Conservation (phyloP, 140 eudicot genomes). For the Oenanthe javanica region DNA sequence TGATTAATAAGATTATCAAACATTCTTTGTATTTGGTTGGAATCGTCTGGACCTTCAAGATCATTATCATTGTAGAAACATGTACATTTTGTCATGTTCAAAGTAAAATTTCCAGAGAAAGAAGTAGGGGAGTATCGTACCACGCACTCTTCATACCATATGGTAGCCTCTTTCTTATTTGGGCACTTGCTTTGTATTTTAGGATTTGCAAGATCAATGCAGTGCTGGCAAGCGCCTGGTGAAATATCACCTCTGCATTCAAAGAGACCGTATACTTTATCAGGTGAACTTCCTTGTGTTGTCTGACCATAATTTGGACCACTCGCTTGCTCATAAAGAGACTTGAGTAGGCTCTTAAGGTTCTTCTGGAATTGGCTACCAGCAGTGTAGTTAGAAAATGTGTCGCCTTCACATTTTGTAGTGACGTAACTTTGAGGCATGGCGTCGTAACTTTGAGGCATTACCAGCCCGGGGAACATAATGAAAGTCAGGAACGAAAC, state of each 20-base stretch:
- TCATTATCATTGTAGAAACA: neutral
- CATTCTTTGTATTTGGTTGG: neutral
- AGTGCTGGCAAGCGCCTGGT: neutral
- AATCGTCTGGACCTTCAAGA: neutral
- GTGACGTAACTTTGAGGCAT: neutral
- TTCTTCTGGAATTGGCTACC: neutral
- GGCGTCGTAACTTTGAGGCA: neutral
- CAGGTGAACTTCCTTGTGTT: neutral
- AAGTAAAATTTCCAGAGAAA: neutral
- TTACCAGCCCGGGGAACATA: neutral
- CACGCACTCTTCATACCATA: slow-evolving; percentile 5
- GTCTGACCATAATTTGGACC: neutral
- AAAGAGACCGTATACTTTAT: neutral
- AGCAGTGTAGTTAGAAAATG: neutral
- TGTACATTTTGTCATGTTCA: neutral
- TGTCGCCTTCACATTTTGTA: neutral
- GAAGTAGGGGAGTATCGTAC: neutral
- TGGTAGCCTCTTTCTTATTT: neutral
- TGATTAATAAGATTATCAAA: neutral
- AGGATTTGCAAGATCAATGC: neutral
- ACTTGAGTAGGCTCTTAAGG: neutral
- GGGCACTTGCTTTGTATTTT: neutral
- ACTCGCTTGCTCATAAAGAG: neutral
- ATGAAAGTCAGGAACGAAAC: neutral
- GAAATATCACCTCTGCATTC: neutral